Evolutionary conservation across 345 rosid species (phyloP), one percentile per base, ranked within the genome.

Genomic region (Brassica rapa): DNA sequence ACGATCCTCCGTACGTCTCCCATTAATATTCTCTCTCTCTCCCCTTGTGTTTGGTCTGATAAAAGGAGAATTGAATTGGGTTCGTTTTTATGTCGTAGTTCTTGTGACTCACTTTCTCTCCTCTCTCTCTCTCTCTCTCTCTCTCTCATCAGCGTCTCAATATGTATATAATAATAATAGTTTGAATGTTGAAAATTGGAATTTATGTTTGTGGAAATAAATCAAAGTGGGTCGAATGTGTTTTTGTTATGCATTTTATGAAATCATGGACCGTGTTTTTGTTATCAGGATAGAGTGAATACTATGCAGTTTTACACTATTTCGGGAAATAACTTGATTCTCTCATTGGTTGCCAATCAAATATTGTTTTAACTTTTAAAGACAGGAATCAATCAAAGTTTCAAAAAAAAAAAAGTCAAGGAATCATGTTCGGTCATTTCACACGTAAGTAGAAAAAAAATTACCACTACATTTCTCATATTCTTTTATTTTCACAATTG

Each of bases 1-100:
- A 84, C 88, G 49, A 85, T 83, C 80, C 79, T 84, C 83, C 78
- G 80, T 72, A 76, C 79, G n/a, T 86, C 89, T 59, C 10, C 76
- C 80, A 81, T 79, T n/a, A 8, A 2, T 2, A 5, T 1, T 55
- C 32, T 24, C 43, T 60, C 8, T 66, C 14, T 62, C 41, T 23
- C 11, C 65, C 14, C 32, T 1, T 16, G 69, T 66, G 69, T 66
- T 66, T 37, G 69, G 69, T 66, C 69, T 66, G 69, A 66, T 1
- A 25, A 37, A 7, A 30, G 21, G 75, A 72, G 67, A 60, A 63
- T 19, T 73, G 76, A 73, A 32, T 14, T 71, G 72, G 77, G 27
- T 71, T 79, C 62, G 69, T 78, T 67, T 78, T 79, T 27, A 60
- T 67, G 73, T 73, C 69, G 77, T 60, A 73, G 68, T 60, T 32